These are phyloP conservation scores for Curvularia sp. DNA, from an alignment of 2,329 filamentous ascomycete genomes.

Conservation along the genomic window DNA sequence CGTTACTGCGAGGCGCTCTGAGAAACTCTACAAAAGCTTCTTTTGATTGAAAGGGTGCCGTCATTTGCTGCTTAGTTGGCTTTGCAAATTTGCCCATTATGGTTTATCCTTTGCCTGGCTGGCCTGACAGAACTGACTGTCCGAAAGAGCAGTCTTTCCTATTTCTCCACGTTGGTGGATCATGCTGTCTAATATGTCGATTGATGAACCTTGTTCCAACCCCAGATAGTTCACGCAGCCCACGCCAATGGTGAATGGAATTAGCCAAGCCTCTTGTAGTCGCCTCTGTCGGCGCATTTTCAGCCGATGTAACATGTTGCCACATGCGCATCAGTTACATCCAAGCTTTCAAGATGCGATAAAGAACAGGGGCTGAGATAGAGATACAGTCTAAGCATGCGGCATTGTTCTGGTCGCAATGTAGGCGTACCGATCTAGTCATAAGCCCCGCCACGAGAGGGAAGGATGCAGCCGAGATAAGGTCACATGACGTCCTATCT, in stretches of 20 bases:
- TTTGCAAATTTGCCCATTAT: constrained; percentile 16
- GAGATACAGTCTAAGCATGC: background rate
- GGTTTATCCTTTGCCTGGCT: background rate
- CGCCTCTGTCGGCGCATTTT: constrained; percentile 14
- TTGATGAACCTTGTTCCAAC: constrained; percentile 3
- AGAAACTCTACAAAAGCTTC: constrained; percentile 30
- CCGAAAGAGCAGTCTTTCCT: background rate
- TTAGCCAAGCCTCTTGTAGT: background rate
- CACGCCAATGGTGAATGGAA: constrained; percentile 9
- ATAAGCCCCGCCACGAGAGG: background rate
- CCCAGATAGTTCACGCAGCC: constrained; percentile 14
- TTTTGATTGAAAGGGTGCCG: constrained; percentile 27
- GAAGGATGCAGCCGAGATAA: constrained; percentile 15
- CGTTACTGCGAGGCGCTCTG: constrained; percentile 23
- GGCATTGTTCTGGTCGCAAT: constrained; percentile 7
- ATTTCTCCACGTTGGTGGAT: constrained; percentile 6
- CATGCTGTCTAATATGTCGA: constrained; percentile 15
- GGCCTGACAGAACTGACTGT: background rate
- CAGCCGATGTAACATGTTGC: constrained; percentile 18
- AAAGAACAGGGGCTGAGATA: constrained; percentile 15
- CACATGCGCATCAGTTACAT: background rate
- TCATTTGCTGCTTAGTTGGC: constrained; percentile 11
- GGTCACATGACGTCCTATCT: constrained; percentile 8
- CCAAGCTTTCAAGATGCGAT: constrained; percentile 3
- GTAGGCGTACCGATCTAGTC: constrained; percentile 2